Conservation (phyloP, 345 rosid species). For the Lepidium aucheri region DNA sequence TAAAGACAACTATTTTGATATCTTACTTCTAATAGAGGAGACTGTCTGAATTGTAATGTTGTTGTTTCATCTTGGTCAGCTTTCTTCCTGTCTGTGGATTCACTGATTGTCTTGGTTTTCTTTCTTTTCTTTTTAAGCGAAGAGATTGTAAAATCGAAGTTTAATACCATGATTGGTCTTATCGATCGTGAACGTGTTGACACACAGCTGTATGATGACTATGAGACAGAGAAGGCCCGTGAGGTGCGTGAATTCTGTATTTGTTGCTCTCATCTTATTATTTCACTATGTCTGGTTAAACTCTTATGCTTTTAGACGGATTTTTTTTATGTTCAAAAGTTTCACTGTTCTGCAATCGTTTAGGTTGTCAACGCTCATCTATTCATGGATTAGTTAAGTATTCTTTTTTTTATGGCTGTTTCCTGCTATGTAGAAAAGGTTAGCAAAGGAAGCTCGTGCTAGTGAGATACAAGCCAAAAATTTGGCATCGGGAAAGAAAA, state of each 20-base stretch:
- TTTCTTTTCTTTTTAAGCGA: constrained; percentile 49
- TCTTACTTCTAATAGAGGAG: neutral
- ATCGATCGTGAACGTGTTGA: constrained; percentile 85
- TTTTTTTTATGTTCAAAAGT: neutral
- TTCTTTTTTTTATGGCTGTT: neutral
- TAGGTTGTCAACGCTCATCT: neutral
- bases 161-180: constrained; percentile 93
- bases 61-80: neutral
- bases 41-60: neutral
- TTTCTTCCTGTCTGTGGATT: constrained; percentile 1
- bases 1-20: neutral
- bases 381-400: neutral
- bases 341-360: neutral
- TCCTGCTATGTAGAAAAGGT: constrained; percentile 55
- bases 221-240: constrained; percentile 84
- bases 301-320: neutral
- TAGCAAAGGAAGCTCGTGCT: constrained; percentile 80
- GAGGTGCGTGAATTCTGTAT: constrained; percentile 45
- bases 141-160: constrained; percentile 80
- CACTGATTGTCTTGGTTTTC: neutral
- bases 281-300: neutral
- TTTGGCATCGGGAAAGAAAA: constrained; percentile 69
- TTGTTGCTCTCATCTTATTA: neutral
- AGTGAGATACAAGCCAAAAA: constrained; percentile 82
- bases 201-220: constrained; percentile 73